Evolutionary conservation across 2,329 filamentous ascomycete species (phyloP).

Genomic region (Fusarium brachygibbosum): DNA sequence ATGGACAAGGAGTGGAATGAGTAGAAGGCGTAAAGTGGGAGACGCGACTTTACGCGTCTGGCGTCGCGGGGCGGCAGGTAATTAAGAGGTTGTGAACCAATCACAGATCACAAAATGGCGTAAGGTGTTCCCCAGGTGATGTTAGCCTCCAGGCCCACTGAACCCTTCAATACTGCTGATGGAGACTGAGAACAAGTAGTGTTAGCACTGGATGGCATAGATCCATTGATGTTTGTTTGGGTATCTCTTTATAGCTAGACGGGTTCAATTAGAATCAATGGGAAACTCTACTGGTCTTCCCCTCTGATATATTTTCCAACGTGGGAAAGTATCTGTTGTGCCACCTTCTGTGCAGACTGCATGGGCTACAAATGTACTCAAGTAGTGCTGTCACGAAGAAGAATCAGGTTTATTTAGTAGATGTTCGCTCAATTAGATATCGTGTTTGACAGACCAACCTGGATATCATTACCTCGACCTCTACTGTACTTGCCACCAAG

Average conservation of each 20-base stretch:
- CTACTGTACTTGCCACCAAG: no score
- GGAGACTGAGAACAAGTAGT: not conserved
- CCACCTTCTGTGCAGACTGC: no score
- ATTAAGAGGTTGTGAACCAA: slow-evolving; percentile 44
- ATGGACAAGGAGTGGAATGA: slow-evolving; percentile 27
- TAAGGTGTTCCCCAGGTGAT: slow-evolving; percentile 21
- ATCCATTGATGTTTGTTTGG: not conserved
- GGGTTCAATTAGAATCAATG: not conserved
- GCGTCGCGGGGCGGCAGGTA: slow-evolving; percentile 42
- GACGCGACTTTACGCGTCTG: slow-evolving; percentile 55
- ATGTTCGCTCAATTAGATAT: no score
- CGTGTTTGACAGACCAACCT: no score
- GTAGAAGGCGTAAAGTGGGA: slow-evolving; percentile 40
- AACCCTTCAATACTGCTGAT: not conserved
- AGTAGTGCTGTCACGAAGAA: no score
- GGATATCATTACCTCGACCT: no score
- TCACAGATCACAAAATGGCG: slow-evolving; percentile 13
- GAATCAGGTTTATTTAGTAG: no score
- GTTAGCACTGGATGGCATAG: not conserved
- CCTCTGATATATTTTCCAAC: not conserved
- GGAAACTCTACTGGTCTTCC: not conserved
- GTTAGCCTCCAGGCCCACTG: not conserved
- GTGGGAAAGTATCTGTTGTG: not conserved
- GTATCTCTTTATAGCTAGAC: not conserved
- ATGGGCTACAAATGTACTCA: no score